These are phyloP conservation scores for Hippophae rhamnoides DNA, from an alignment of 306 rosid genomes.

Conservation along the genomic window DNA sequence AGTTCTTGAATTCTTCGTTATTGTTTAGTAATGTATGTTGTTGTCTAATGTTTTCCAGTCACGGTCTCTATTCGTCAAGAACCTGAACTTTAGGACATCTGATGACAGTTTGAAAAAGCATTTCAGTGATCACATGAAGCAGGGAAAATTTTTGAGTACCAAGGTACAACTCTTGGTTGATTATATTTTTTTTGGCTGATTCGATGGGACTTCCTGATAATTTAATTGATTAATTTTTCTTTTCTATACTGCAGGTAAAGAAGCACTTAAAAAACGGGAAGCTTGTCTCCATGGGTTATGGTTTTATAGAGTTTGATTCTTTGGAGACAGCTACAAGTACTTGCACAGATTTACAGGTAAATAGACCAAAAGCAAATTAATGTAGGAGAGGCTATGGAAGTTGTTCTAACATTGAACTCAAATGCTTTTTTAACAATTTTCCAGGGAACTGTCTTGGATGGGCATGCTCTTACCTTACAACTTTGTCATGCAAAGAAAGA, in stretches of 20 bases:
- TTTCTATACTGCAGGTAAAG: constrained; percentile 46
- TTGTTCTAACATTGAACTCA: constrained; percentile 11
- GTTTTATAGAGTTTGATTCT: constrained; percentile 75
- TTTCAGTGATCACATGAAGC: constrained; percentile 55
- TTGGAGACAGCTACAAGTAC: constrained; percentile 59
- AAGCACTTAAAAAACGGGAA: constrained; percentile 82
- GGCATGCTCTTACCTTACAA: constrained; percentile 75
- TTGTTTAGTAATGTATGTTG: constrained; percentile 4
- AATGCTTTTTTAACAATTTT: constrained; percentile 9
- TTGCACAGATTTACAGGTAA: constrained; percentile 67
- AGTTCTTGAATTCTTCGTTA: not conserved
- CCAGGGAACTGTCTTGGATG: constrained; percentile 79
- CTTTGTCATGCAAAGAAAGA: constrained; percentile 63
- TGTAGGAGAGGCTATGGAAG: constrained; percentile 7
- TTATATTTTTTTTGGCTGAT: not conserved
- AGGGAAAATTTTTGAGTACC: constrained; percentile 59
- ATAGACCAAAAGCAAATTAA: constrained; percentile 9
- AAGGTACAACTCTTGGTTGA: constrained; percentile 39
- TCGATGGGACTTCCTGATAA: constrained; percentile 4
- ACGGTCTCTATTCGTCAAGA: constrained; percentile 88
- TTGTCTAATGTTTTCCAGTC: constrained; percentile 42
- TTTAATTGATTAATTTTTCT: constrained; percentile 3
- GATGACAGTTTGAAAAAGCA: constrained; percentile 61
- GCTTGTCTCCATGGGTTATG: constrained; percentile 83
- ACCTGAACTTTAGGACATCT: constrained; percentile 74